Evolutionary conservation across 257 asterid species (phyloP).

Genomic region (Asclepias syriaca): DNA sequence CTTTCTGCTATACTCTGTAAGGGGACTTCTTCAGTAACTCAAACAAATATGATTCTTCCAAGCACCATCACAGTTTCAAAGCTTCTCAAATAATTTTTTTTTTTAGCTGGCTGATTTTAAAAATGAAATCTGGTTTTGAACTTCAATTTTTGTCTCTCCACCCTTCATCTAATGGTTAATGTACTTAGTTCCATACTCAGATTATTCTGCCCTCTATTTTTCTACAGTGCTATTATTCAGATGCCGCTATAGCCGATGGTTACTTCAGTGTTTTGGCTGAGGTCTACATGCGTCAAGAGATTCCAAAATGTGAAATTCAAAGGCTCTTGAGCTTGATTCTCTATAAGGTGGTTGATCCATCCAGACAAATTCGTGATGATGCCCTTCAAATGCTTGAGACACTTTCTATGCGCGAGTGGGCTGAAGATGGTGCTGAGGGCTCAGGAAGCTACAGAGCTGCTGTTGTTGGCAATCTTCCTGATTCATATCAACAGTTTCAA

Average conservation of each 20-base stretch:
- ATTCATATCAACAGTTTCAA: conserved; percentile 97
- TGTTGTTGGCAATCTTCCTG: conserved; percentile 98
- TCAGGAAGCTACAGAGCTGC: conserved; percentile 95
- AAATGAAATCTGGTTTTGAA: not conserved
- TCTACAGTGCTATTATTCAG: conserved; percentile 90
- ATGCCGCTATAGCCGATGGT: conserved; percentile 98
- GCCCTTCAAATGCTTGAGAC: conserved; percentile 99
- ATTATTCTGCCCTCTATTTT: conserved; percentile 19
- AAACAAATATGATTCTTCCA: not conserved
- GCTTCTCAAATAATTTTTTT: not conserved
- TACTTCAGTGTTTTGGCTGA: conserved; percentile 99
- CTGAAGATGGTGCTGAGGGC: conserved; percentile 89
- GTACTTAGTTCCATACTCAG: conserved; percentile 11
- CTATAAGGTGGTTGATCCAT: conserved; percentile 99
- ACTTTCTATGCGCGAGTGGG: conserved; percentile 97
- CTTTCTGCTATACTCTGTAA: not conserved
- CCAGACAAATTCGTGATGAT: conserved; percentile 97
- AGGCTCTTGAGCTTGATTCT: conserved; percentile 92
- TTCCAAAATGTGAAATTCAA: conserved; percentile 97
- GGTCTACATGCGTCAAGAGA: conserved; percentile 99
- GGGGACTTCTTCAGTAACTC: not conserved
- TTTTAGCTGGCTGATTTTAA: not conserved
- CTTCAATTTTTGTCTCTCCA: not conserved
- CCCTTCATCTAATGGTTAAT: conserved; percentile 12
- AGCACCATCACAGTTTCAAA: not conserved